Base-by-base conservation (phyloP, 257 asterid species). In the Voacanga thouarsii region DNA sequence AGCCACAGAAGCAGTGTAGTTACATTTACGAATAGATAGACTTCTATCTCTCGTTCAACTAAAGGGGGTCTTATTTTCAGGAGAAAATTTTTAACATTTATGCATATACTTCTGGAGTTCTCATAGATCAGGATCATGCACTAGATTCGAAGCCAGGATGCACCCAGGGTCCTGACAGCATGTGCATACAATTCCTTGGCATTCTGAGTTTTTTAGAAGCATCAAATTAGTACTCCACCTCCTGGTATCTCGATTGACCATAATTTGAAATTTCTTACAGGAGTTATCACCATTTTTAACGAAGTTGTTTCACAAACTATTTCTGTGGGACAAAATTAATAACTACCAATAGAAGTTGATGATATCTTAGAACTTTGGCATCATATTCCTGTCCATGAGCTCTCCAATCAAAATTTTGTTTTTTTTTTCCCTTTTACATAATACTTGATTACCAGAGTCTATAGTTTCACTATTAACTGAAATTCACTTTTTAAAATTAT, bases 401-500 rank as follows among this genome's bases (percentile, higher is more conserved):
- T 76, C 72, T 77, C 75, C 56, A 12, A 9, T 33, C 5, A 33
- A 19, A 5, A 7, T 47, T 47, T 8, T 10, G 3, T 47, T 47
- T 47, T 24, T 47, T 47, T 24, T 65, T 61, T 64, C 14, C 7
- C 12, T 6, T 65, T 77, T 5, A 21, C 66, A 50, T 53, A n/a
- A 14, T 24, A 2, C 30, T 14, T 19, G 30, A 43, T 23, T 24
- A 18, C 41, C 5, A 39, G 37, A 60, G 71, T 23, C 45, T 50
- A 41, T 50, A 24, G 56, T 72, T 18, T 50, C 47, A 80, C 51
- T 75, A 78, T 66, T 87, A 83, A 84, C 61, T 69, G 80, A 57
- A 71, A 12, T 57, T 77, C 75, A 76, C 82, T 74, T 82, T 73
- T 83, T 77, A 69, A 79, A 84, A 56, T 49, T 77, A 77, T 76